These are phyloP conservation scores for Hirsutella rhossiliensis DNA, from an alignment of 2,329 filamentous ascomycete genomes.

Conservation along the genomic window DNA sequence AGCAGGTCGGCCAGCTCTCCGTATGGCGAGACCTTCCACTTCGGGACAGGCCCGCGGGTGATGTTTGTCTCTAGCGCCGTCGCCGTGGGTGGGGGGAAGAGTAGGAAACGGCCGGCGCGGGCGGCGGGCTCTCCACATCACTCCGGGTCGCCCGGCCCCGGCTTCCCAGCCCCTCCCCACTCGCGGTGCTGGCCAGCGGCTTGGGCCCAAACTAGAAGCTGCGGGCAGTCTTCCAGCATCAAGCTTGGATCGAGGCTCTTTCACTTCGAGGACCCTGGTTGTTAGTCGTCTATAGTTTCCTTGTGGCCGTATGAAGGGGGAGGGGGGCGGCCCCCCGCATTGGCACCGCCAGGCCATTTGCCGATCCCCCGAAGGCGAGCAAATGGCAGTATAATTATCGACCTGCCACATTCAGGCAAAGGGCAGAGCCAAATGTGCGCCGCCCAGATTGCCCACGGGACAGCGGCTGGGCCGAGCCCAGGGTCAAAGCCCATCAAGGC, in stretches of 20 bases:
- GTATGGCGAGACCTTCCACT: slow-evolving; percentile 1
- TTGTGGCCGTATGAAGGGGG: too few species aligned
- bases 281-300: too few species aligned
- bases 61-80: background rate
- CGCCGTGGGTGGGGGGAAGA: background rate
- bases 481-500: too few species aligned
- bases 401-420: too few species aligned
- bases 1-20: background rate
- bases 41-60: background rate
- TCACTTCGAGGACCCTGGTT: too few species aligned
- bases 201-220: background rate
- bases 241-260: background rate
- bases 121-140: background rate
- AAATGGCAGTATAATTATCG: too few species aligned
- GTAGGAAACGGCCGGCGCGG: background rate
- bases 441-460: too few species aligned
- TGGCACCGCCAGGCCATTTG: too few species aligned
- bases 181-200: background rate
- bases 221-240: background rate
- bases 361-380: too few species aligned
- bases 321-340: too few species aligned
- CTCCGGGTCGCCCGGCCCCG: background rate
- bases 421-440: too few species aligned
- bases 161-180: background rate
- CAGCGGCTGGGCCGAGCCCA: too few species aligned